These are phyloP conservation scores for Rosa lucieae DNA, from an alignment of 306 rosid genomes.

Conservation along the genomic window DNA sequence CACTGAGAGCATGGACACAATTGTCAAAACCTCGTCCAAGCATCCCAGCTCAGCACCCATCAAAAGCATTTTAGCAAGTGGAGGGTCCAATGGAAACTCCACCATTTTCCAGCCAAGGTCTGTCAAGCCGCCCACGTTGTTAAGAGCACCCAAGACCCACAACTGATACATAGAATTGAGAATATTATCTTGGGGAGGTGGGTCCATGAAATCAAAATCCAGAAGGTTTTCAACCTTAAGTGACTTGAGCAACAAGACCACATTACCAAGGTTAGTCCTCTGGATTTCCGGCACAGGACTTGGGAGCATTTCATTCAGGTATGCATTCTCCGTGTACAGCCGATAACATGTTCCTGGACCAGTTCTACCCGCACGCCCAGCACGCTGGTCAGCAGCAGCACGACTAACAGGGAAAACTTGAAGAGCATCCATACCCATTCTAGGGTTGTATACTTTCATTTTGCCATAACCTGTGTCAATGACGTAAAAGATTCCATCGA, in stretches of 20 bases:
- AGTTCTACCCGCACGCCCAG: constrained; percentile 99
- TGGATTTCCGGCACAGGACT: constrained; percentile 98
- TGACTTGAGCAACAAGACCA: constrained; percentile 87
- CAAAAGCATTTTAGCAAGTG: constrained; percentile 96
- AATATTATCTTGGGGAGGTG: constrained; percentile 97
- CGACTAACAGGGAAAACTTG: constrained; percentile 97
- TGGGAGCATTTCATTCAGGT: constrained; percentile 80
- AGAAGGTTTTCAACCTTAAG: constrained; percentile 92
- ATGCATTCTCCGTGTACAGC: constrained; percentile 83
- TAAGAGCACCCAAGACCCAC: constrained; percentile 98
- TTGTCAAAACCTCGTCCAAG: constrained; percentile 82
- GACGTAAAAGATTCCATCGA: constrained; percentile 91
- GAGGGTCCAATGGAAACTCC: constrained; percentile 96
- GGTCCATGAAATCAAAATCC: constrained; percentile 99
- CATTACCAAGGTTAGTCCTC: constrained; percentile 95
- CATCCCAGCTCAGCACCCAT: constrained; percentile 84
- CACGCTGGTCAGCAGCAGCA: constrained; percentile 98
- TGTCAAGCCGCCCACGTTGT: constrained; percentile 87
- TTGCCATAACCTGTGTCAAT: constrained; percentile 96
- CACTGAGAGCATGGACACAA: constrained; percentile 97
- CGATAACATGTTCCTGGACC: constrained; percentile 99
- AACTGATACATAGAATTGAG: constrained; percentile 98
- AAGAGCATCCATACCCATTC: constrained; percentile 99
- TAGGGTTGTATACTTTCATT: constrained; percentile 97
- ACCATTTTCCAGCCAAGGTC: constrained; percentile 99